A percentile compares a stretch with the other conserved stretches of the same genome.
Conservation (phyloP, 345 rosid species). For the Gossypium bickii region DNA sequence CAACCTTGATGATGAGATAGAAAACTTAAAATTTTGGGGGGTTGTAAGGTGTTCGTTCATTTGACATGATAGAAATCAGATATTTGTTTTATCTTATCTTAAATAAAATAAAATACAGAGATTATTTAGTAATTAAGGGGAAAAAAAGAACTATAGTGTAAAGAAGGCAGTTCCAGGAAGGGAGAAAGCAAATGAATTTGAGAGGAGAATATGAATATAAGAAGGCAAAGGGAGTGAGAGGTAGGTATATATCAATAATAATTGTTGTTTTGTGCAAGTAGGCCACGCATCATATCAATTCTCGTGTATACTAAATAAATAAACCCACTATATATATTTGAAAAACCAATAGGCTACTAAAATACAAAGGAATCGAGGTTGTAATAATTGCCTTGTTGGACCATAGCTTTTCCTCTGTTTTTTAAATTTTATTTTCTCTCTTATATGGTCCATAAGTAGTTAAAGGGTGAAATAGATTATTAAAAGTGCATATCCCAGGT, state of each 20-base stretch:
- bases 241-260: neutral
- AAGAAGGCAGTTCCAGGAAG: neutral
- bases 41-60: too few species aligned
- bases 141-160: neutral
- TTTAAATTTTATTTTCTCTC: neutral
- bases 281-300: constrained; percentile 3
- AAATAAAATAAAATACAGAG: too few species aligned
- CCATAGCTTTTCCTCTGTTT: neutral
- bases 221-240: neutral
- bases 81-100: too few species aligned
- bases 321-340: neutral
- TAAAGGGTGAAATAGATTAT: neutral
- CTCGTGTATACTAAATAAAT: neutral
- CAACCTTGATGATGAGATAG: too few species aligned
- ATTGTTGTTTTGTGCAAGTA: neutral
- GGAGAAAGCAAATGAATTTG: too few species aligned
- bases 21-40: too few species aligned
- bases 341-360: neutral
- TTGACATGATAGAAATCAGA: too few species aligned
- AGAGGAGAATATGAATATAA: neutral
- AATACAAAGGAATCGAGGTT: neutral
- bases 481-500: constrained; percentile 6
- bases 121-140: too few species aligned
- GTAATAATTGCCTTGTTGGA: neutral
- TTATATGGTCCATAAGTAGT: neutral